Base-by-base conservation (phyloP, 768 basidiomycete genomes). In the Artomyces pyxidatus region DNA sequence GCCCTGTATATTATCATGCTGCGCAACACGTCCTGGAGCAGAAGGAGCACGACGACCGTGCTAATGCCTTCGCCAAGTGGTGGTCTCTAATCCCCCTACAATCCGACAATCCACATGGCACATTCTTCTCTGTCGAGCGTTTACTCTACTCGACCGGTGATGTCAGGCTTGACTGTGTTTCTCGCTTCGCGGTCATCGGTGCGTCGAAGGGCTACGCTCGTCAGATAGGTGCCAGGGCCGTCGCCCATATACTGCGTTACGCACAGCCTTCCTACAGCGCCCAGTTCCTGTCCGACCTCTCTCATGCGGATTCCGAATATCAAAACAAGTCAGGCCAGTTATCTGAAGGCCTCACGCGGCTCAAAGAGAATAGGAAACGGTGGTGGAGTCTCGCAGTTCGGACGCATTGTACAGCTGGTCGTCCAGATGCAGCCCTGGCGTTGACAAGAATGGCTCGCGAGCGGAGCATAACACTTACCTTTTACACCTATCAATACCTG, bases 171-270 rank as follows among this genome's bases (percentile, higher is more conserved):
- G 44, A 59, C 1, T 63, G 76, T 22, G 51, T 76, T 14, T 57
- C 69, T 47, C 65, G 61, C 12, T 75, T 79, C 42, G 76, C 70
- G 17, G 47, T 70, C 38, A 61, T 70, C 4, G 65, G 68, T n/a
- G 72, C 72, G 3, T 61, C 65, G 16, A 80, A 76, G 54, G 81
- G 81, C 0, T 74, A 73, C 48, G 44, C 57, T 48, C 22, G 19
- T 6, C 30, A 9, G 0, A 11, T 60, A 9, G 35, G 53, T 4
- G 2, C 23, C 0, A 6, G 59, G 6, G 59, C 62, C 43, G 50
- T 77, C 27, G 65, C 70, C 2, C 60, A 63, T 4, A 59, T 84
- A 17, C 63, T 74, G 32, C 72, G 72, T 19, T 76, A 71, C 59
- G 67, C 73, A 2, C 49, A 60, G 5, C 63, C 65, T 3, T 53